These are phyloP conservation scores for Macrophomina pseudophaseolina DNA, from an alignment of 2,329 filamentous ascomycete genomes.

Conservation along the genomic window DNA sequence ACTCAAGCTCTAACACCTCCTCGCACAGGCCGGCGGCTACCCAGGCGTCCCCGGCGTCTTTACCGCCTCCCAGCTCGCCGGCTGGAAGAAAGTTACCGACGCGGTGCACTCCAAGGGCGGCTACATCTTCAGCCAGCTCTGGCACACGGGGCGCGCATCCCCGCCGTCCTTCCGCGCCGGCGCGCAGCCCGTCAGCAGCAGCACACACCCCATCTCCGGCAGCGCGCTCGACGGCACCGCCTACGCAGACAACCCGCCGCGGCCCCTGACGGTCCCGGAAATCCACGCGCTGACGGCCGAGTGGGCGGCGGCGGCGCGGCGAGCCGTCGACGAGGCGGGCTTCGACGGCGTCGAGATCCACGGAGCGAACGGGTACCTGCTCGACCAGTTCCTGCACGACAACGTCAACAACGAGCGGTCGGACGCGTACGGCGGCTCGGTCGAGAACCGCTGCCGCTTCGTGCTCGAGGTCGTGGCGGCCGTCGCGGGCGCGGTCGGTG, in stretches of 20 bases:
- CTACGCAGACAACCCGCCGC: slow-evolving; percentile 39
- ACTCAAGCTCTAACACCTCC: neutral
- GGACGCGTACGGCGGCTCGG: slow-evolving; percentile 40
- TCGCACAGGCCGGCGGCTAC: slow-evolving; percentile 35
- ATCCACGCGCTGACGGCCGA: slow-evolving; percentile 47
- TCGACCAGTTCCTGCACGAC: slow-evolving; percentile 69
- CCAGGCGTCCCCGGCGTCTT: slow-evolving; percentile 41
- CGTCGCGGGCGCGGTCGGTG: slow-evolving; percentile 34
- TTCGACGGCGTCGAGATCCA: slow-evolving; percentile 50
- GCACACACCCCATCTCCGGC: slow-evolving; percentile 44
- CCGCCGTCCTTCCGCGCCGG: slow-evolving; percentile 47
- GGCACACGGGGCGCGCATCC: slow-evolving; percentile 37
- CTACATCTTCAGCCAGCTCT: slow-evolving; percentile 41
- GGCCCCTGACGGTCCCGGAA: slow-evolving; percentile 44
- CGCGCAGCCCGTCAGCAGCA: slow-evolving; percentile 33
- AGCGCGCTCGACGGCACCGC: slow-evolving; percentile 45
- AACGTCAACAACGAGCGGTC: slow-evolving; percentile 37
- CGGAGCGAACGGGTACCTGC: slow-evolving; percentile 62
- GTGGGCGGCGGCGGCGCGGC: slow-evolving; percentile 46
- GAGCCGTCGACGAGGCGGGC: slow-evolving; percentile 41
- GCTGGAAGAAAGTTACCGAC: slow-evolving; percentile 41
- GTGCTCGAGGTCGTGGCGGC: slow-evolving; percentile 39
- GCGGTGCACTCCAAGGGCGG: slow-evolving; percentile 41
- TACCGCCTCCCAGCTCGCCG: slow-evolving; percentile 37
- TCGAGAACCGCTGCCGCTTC: slow-evolving; percentile 40